phyloP scores from a whole-genome alignment of 2,329 filamentous ascomycete genomes.

The Penicillium sp. region DNA sequence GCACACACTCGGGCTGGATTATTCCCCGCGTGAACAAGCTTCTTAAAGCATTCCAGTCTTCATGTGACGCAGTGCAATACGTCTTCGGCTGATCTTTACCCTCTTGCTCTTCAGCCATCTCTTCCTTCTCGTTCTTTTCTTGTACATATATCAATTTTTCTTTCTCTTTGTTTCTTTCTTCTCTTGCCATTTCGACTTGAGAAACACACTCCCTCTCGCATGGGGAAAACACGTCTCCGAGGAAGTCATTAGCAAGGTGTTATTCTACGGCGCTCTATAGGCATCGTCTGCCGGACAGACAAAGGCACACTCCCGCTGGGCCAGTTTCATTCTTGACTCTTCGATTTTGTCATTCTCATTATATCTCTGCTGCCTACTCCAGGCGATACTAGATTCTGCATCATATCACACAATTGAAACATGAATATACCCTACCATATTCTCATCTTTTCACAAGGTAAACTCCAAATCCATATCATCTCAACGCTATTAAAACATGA shows the following conservation, averaged over 20 bases:
- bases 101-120: background rate
- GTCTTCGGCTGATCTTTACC: slow-evolving; percentile 17
- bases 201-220: background rate
- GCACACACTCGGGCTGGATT: slow-evolving; percentile 29
- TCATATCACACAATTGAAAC: background rate
- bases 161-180: slow-evolving; percentile 2
- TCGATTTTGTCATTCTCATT: background rate
- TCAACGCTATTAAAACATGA: too few species aligned
- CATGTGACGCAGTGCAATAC: slow-evolving; percentile 26
- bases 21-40: slow-evolving; percentile 22
- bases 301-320: background rate
- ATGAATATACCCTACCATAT: background rate
- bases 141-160: slow-evolving; percentile 19
- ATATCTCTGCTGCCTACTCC: background rate
- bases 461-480: too few species aligned
- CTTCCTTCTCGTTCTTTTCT: background rate
- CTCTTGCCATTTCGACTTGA: background rate
- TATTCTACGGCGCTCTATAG: slow-evolving; percentile 9
- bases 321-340: background rate
- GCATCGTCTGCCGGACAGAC: slow-evolving; percentile 15
- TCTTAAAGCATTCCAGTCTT: slow-evolving; percentile 24
- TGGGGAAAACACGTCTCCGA: background rate
- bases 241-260: slow-evolving; percentile 21
- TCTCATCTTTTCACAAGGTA: background rate
- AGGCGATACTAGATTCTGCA: background rate